A percentile compares a stretch with the other conserved stretches of the same genome.
phyloP scores from a whole-genome alignment of 192 early-diverging fungal species.

The Diversispora epigaea region DNA sequence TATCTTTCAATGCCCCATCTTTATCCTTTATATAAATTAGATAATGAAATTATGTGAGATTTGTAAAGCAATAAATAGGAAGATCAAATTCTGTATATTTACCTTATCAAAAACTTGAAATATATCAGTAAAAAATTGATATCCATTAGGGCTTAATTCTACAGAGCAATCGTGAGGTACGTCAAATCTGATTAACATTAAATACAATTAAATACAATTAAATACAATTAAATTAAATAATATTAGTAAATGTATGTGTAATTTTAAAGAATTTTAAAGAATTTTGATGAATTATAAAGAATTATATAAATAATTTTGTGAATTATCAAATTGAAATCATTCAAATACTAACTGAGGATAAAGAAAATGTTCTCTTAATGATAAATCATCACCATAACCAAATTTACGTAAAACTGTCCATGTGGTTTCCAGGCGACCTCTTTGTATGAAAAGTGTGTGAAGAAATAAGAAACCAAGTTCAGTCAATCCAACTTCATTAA shows the following conservation, averaged over 20 bases:
- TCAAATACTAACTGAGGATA: conserved; percentile 62
- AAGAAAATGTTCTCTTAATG: conserved; percentile 88
- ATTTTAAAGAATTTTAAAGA: neutral
- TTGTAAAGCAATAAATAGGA: too few species aligned
- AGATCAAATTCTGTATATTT: neutral
- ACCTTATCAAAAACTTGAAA: conserved; percentile 93
- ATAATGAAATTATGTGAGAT: too few species aligned
- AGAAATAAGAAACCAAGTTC: conserved; percentile 89
- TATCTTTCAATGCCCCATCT: conserved; percentile 87
- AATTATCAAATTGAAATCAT: neutral
- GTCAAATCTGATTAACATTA: conserved; percentile 60
- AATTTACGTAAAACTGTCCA: conserved; percentile 97
- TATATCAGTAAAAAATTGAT: conserved; percentile 92
- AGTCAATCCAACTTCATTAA: conserved; percentile 84
- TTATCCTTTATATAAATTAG: conserved; percentile 66
- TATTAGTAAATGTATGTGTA: neutral
- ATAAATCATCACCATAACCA: conserved; percentile 95
- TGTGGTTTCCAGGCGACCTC: conserved; percentile 95
- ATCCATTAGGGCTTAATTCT: conserved; percentile 90
- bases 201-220: neutral
- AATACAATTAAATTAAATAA: neutral
- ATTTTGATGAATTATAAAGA: too few species aligned
- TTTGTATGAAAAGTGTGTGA: conserved; percentile 95
- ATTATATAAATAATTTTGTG: neutral
- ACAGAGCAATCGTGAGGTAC: conserved; percentile 88